Conservation (phyloP, 1,139 yeast genomes). For the Candida dubliniensis region DNA sequence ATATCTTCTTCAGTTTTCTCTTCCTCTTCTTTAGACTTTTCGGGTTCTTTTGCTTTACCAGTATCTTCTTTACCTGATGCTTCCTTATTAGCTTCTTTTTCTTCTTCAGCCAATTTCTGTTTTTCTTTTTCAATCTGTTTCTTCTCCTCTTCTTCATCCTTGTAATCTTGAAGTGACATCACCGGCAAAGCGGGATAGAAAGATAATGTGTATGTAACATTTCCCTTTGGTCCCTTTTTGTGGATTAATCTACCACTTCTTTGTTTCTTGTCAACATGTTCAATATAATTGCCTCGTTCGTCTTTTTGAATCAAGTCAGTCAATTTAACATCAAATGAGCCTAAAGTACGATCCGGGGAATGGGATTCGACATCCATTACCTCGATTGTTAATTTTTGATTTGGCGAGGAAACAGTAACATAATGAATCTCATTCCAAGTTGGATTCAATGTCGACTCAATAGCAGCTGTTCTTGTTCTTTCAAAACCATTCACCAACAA, state of each 20-base stretch:
- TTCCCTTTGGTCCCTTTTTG: conserved; percentile 80
- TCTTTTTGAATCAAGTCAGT: conserved; percentile 67
- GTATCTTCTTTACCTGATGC: conserved; percentile 20
- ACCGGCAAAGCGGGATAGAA: conserved; percentile 84
- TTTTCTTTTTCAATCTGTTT: conserved; percentile 29
- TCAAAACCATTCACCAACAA: conserved; percentile 74
- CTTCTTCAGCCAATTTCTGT: conserved; percentile 30
- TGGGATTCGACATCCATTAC: conserved; percentile 86
- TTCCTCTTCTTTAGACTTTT: conserved; percentile 15
- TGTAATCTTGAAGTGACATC: conserved; percentile 69
- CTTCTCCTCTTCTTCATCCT: conserved; percentile 49
- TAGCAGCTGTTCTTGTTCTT: conserved; percentile 74
- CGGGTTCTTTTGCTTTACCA: conserved; percentile 15
- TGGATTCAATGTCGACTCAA: conserved; percentile 71
- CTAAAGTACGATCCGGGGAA: conserved; percentile 81
- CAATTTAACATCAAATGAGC: conserved; percentile 71
- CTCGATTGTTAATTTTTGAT: conserved; percentile 80
- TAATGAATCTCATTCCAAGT: conserved; percentile 83
- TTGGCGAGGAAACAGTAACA: conserved; percentile 75
- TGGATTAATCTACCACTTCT: conserved; percentile 64
- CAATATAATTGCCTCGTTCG: conserved; percentile 65
- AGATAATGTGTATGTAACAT: conserved; percentile 66
- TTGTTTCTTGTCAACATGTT: conserved; percentile 55
- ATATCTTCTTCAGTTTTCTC: conserved; percentile 29
- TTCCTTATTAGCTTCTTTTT: conserved; percentile 16